Evolutionary conservation across 257 asterid species (phyloP), one percentile per base, ranked within the genome.

Genomic region (Solanum megistacrolobum): DNA sequence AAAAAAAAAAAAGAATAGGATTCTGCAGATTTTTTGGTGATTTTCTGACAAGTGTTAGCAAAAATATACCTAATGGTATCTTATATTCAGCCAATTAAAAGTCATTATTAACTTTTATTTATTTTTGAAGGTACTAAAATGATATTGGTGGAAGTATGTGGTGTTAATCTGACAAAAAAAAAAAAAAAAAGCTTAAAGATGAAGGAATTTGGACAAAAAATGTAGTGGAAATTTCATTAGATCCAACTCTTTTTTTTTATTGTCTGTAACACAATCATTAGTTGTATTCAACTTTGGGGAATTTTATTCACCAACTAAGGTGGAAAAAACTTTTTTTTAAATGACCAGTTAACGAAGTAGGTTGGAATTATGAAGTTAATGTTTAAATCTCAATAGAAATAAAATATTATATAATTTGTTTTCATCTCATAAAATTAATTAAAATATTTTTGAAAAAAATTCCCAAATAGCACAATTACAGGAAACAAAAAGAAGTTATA

Each of bases 141-240:
- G 69, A 87, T 84, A 85, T 48, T 82, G 82, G 89, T 92, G 92
- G 92, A 88, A 90, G 83, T 87, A 85, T 86, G 92, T 78, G 92
- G 87, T 88, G 48, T 76, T 73, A 84, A 29, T 68, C 79, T 87
- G 91, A 88, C 89, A 75, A 60, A 82, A 85, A 84, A 62, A 75
- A 83, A 84, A 46, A 27, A 36, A 68, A 55, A 66, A 41, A 78
- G 86, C 62, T 89, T 58, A 85, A 88, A 86, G 89, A 87, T 83
- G 88, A 92, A 85, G 73, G 82, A 84, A 60, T 66, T 86, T 89
- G 72, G 82, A 93, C 89, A 93, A 93, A 91, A 48, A 89, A 83
- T 86, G 29, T 91, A 94, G 93, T 93, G 95, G 94, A 86, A 46
- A 87, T 83, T 84, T 93, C 87, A 91, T 93, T 85, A 90, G 89